Percentiles rank a stretch among this genome's conserved stretches.
phyloP scores from a whole-genome alignment of 1,284 basidiomycete genomes.

The Puccinia triticina region DNA sequence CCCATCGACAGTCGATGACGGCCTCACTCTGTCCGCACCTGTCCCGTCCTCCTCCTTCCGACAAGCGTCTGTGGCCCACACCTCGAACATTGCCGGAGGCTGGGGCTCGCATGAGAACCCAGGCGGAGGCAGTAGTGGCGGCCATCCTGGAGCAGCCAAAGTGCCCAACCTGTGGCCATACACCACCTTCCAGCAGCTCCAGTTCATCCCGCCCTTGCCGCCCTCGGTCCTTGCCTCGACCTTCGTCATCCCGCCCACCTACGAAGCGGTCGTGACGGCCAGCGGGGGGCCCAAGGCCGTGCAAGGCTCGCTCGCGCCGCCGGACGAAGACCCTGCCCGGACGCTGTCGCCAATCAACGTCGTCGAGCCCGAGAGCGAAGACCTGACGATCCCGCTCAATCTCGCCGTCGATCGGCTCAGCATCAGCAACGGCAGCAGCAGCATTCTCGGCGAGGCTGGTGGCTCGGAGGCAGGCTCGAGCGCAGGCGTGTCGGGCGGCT shows the following conservation, averaged over 20 bases:
- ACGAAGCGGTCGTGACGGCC: slow-evolving; percentile 68
- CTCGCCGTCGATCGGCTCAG: slow-evolving; percentile 29
- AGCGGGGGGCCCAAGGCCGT: slow-evolving; percentile 35
- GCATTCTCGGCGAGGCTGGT: slow-evolving; percentile 20
- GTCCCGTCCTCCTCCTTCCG: slow-evolving; percentile 31
- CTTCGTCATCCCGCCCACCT: slow-evolving; percentile 83
- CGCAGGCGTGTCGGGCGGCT: background rate
- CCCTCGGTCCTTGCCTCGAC: slow-evolving; percentile 81
- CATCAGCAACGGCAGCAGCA: slow-evolving; percentile 9
- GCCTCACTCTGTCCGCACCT: slow-evolving; percentile 40
- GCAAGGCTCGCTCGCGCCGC: background rate
- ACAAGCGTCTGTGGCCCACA: slow-evolving; percentile 9
- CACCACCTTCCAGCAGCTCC: slow-evolving; percentile 82
- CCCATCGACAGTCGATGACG: slow-evolving; percentile 36
- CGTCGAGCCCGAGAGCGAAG: slow-evolving; percentile 23
- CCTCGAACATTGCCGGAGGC: slow-evolving; percentile 19
- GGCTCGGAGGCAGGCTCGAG: slow-evolving; percentile 20
- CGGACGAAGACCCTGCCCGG: slow-evolving; percentile 23
- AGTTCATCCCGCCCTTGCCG: slow-evolving; percentile 78
- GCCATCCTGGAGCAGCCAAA: slow-evolving; percentile 14
- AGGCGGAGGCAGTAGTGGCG: slow-evolving; percentile 1
- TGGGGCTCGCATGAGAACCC: slow-evolving; percentile 15
- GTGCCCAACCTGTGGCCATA: slow-evolving; percentile 65
- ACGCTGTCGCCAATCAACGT: slow-evolving; percentile 31
- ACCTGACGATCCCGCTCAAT: slow-evolving; percentile 21